A percentile compares a stretch with the other conserved stretches of the same genome.
phyloP scores from a whole-genome alignment of 2,329 filamentous ascomycete genomes.

The Gnomoniopsis sp. region DNA sequence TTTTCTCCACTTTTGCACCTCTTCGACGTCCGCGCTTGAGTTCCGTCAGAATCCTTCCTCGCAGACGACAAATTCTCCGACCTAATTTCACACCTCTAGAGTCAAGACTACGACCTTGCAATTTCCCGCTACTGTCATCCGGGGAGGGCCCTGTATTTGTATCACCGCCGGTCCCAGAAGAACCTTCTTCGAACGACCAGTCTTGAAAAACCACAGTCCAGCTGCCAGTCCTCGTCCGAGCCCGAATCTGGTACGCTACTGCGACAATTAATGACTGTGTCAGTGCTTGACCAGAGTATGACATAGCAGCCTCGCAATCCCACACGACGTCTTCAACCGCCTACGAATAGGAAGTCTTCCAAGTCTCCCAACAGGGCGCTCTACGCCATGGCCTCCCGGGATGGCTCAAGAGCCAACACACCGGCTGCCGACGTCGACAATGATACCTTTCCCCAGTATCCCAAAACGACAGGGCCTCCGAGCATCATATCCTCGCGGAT shows the following conservation, averaged over 20 bases:
- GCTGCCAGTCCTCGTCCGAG: background rate
- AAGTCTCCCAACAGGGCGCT: too few relatives aligned
- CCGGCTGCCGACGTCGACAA: slow-evolving; percentile 29
- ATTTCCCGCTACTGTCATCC: slow-evolving; percentile 1
- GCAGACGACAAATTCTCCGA: background rate
- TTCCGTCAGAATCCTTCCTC: background rate
- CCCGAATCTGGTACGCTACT: background rate
- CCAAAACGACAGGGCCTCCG: slow-evolving; percentile 46
- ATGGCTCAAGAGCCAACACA: slow-evolving; percentile 32
- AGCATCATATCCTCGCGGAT: slow-evolving; percentile 71
- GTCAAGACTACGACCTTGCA: slow-evolving; percentile 3
- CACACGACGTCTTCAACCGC: background rate
- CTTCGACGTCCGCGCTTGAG: background rate
- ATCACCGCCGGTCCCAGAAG: background rate
- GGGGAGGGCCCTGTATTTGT: background rate
- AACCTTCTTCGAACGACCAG: background rate
- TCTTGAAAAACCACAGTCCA: background rate
- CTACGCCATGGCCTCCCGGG: slow-evolving; percentile 35
- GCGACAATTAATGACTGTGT: background rate
- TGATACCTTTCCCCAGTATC: slow-evolving; percentile 39
- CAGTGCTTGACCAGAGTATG: slow-evolving; percentile 6
- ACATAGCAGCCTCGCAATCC: slow-evolving; percentile 1
- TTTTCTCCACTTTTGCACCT: background rate
- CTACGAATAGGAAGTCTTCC: background rate
- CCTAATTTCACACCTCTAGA: background rate